Evolutionary conservation across 495 filamentous ascomycete species (phyloP), one percentile per base, ranked within the genome.

Genomic region (Tetracladium setigerum): DNA sequence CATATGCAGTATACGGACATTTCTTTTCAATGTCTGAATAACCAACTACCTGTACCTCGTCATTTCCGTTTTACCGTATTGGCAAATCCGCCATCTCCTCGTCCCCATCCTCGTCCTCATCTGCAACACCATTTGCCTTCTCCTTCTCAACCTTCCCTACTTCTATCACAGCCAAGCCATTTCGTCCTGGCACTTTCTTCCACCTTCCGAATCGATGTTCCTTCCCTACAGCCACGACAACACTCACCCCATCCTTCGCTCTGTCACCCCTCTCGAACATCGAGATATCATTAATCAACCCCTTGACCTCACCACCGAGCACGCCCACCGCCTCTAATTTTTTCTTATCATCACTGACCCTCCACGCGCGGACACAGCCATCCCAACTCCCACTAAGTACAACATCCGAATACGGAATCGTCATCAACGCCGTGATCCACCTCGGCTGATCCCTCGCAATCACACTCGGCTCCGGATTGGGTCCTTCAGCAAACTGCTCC

Each of bases 311-410:
- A 4, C 16, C 43, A 4, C 83, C 85, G 9, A 95, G 61, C 4
- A 77, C 68, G 1, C 89, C 89, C 2, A 89, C 59, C 3, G 74
- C 62, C 56, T 88, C 79, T 30, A 98, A 76, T 40, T 74, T 82
- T 62, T 77, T 80, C 65, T 94, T 95, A 54, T 95, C 89, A 16
- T 84, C 74, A 32, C 82, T 84, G 35, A 96, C 69, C 47, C 69
- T 77, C 89, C 89, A 98, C n/a, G 80, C 83, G 22, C 90, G 74
- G 13, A 97, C 74, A 55, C 71, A 77, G 1, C 92, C 92, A 65
- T 98, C 92, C 88, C 90, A 97, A 61, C 87, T 94, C 13, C 91
- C 92, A 50, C 81, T 90, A 31, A 97, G 66, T 32, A 97, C 74
- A 24, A 95, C 65, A 57, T 98, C 88, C 9, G 86, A 88, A 57